These are phyloP conservation scores for Bombardia bombarda DNA, from an alignment of 495 filamentous ascomycete genomes.

Conservation along the genomic window DNA sequence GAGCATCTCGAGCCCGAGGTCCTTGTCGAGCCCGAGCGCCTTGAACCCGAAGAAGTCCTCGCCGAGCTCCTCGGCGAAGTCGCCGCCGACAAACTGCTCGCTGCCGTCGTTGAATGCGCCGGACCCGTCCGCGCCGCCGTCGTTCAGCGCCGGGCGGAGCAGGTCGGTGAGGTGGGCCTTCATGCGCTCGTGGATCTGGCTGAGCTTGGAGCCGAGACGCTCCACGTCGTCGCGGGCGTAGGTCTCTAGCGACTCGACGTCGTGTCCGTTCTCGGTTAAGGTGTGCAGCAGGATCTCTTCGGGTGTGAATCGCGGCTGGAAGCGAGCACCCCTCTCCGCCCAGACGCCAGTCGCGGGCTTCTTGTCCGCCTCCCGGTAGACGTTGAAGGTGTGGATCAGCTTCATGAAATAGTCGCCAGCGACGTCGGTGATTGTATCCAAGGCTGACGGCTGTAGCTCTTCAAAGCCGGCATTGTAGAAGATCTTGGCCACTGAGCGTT, in stretches of 20 bases:
- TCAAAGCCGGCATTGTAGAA: slow-evolving; percentile 97
- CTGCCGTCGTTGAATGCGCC: slow-evolving; percentile 91
- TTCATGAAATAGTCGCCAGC: slow-evolving; percentile 85
- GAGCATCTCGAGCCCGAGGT: slow-evolving; percentile 76
- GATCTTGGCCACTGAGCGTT: slow-evolving; percentile 85
- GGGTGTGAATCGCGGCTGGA: slow-evolving; percentile 60
- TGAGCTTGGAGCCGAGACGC: slow-evolving; percentile 73
- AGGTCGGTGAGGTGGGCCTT: slow-evolving; percentile 83
- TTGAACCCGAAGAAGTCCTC: slow-evolving; percentile 99
- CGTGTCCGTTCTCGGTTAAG: slow-evolving; percentile 70
- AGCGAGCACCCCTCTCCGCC: slow-evolving; percentile 35
- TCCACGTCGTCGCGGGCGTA: slow-evolving; percentile 95
- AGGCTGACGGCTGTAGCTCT: slow-evolving; percentile 88
- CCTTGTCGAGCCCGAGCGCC: slow-evolving; percentile 82
- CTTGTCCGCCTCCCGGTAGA: slow-evolving; percentile 77
- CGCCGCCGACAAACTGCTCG: slow-evolving; percentile 92
- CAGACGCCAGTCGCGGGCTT: slow-evolving; percentile 35
- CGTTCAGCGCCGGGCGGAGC: slow-evolving; percentile 73
- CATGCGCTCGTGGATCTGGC: slow-evolving; percentile 84
- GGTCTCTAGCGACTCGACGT: slow-evolving; percentile 71
- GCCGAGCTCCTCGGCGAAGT: slow-evolving; percentile 94
- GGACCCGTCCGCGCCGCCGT: slow-evolving; percentile 74
- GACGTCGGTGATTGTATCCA: slow-evolving; percentile 86
- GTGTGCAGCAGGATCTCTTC: slow-evolving; percentile 87
- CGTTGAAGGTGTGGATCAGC: slow-evolving; percentile 65